Base-by-base conservation (phyloP, 2,329 filamentous ascomycete species). In the Cytospora piceicola region DNA sequence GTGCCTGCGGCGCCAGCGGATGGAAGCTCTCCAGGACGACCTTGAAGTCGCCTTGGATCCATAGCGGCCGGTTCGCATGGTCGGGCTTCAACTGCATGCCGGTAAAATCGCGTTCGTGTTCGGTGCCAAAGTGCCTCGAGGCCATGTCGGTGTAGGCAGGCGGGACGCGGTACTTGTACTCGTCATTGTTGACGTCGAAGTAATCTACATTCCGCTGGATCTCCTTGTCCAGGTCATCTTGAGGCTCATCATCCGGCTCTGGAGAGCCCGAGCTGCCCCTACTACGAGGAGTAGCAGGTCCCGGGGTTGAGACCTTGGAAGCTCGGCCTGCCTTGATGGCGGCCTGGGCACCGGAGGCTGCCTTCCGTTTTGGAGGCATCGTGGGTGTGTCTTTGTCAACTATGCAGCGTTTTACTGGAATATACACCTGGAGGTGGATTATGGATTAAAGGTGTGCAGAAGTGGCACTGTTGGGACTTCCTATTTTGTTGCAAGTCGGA, bases 1-100 rank as follows among this genome's bases (percentile, higher is more conserved):
- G 93, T 0, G 93, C 93, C 73, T 94, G 90, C 61, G 90, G 85
- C 67, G 94, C 93, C 58, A 94, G 82, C 4, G 93, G 90, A 60
- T 92, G 94, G 79, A 97, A 97, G 72, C 92, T 96, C 81, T 97
- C 94, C 49, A 97, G 82, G 36, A 94, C 94, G 74, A 97, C 94
- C 27, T 91, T 93, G 75, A 64, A 63, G 46, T 68, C 65, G 56
- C 63, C 65, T 52, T 97, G 93, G 71, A 99, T 95, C 92, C 93
- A 98, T 67, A 98, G 84, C 20, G 95, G 95, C 20, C 95, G 89
- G 73, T 94, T 93, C 69, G 89, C 87, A 79, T 96, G 93, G 76
- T 98, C 94, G 4, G 90, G 87, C 78, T 97, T 98, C 70, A 97
- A 82, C 46, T 87, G 82, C 46, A 97, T 83, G 70, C 90, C 90